Base-by-base conservation (phyloP, 768 basidiomycete species). In the Serendipita sp. region DNA sequence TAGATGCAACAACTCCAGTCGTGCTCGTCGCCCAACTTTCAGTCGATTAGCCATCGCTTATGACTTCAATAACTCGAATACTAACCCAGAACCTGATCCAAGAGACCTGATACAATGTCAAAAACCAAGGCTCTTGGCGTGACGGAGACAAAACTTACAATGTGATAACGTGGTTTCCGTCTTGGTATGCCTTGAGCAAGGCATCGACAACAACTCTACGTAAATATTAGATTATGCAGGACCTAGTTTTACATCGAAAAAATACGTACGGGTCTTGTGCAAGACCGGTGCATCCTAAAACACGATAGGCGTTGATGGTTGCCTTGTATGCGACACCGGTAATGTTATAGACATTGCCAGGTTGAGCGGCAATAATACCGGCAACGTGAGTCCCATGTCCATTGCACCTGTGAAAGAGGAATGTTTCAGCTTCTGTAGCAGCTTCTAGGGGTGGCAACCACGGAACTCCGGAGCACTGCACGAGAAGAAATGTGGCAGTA, bases 301-400 rank as follows among this genome's bases (percentile, higher is more conserved):
- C 71, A 45, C 74, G 65, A 41, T 60, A 60, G 24, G 73, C 73
- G 46, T 67, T 75, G 8, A 75, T 65, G 1, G 68, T 69, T 0
- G 75, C 75, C 4, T 71, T 68, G 30, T 75, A 75, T 0, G 76
- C 75, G 48, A 75, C 74, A 67, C 77, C 76, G 18, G 73, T 70
- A 35, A 75, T 70, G 68, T 72, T 73, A 67, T 72, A 73, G 46
- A 67, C 51, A 69, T 76, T 76, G 44, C 67, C 70, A 4, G 68
- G 53, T 35, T 69, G 45, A 11, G 72, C 71, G 18, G 70, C 75
- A 66, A 73, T 68, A 66, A 72, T 73, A n/a, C 66, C 66, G 4
- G 66, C 64, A 13, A 67, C 66, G 37, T 67, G 66, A 15, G 66
- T 65, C 11, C 66, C 66, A 46, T 67, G 66, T 11, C 66, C 66